Evolutionary conservation across 139 green algal species (phyloP).

Genomic region (Zygnema cylindricum): DNA sequence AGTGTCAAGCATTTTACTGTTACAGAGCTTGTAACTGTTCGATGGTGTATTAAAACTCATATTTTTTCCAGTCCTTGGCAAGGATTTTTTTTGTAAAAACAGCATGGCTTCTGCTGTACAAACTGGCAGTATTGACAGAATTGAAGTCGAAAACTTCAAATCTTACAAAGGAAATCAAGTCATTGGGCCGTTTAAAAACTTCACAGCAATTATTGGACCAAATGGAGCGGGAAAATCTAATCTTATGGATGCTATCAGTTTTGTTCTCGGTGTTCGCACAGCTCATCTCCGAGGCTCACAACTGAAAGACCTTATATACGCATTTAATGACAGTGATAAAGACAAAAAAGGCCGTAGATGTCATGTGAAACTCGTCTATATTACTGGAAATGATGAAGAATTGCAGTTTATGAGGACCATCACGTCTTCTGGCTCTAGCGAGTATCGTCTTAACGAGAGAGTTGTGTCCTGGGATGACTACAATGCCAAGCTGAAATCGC

Average conservation of each 20-base stretch:
- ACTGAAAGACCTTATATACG: conserved; percentile 93
- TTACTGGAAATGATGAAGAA: conserved; percentile 61
- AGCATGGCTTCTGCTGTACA: background rate
- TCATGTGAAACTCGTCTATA: conserved; percentile 59
- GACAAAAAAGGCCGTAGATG: conserved; percentile 29
- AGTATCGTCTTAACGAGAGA: conserved; percentile 82
- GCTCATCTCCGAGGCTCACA: conserved; percentile 78
- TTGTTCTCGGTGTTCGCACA: conserved; percentile 93
- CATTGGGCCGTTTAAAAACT: conserved; percentile 92
- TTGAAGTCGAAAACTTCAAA: conserved; percentile 96
- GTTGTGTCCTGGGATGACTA: conserved; percentile 87
- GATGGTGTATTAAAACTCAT: no score
- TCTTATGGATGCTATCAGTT: conserved; percentile 98
- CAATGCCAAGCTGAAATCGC: conserved; percentile 74
- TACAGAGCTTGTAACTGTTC: no score
- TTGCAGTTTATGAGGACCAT: conserved; percentile 83
- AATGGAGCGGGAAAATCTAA: conserved; percentile 96
- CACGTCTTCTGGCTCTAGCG: conserved; percentile 63
- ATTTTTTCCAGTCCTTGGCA: no score
- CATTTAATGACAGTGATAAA: conserved; percentile 68
- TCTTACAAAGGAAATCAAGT: conserved; percentile 83
- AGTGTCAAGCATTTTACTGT: no score
- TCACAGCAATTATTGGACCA: conserved; percentile 94
- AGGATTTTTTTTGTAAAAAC: no score
- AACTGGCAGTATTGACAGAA: conserved; percentile 4